Evolutionary conservation across 2,329 filamentous ascomycete species (phyloP).

Genomic region (Allantophomopsis lycopodina): DNA sequence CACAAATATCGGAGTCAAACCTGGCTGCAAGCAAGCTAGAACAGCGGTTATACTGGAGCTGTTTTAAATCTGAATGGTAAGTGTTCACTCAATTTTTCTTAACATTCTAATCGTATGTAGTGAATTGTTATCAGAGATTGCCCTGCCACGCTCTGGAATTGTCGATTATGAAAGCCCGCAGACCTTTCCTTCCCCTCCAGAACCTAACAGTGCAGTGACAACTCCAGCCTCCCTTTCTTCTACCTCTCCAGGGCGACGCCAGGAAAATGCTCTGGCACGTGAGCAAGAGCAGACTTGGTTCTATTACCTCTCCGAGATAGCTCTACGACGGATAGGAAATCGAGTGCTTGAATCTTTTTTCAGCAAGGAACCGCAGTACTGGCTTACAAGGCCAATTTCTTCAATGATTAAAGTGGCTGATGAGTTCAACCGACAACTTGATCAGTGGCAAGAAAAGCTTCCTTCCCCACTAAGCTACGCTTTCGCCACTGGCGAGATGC

Average conservation of each 20-base stretch:
- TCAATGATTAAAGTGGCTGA: slow-evolving; percentile 13
- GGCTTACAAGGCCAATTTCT: slow-evolving; percentile 10
- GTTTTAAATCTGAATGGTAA: slow-evolving; percentile 28
- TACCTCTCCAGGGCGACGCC: too few relatives aligned
- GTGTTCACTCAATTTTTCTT: slow-evolving; percentile 22
- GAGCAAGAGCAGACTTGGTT: slow-evolving; percentile 23
- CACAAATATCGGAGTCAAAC: not conserved
- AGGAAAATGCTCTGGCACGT: slow-evolving; percentile 1
- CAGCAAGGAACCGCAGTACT: slow-evolving; percentile 6
- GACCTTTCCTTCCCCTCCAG: slow-evolving; percentile 17
- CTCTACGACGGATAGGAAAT: slow-evolving; percentile 25
- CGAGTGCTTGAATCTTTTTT: slow-evolving; percentile 23
- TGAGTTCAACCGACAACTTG: slow-evolving; percentile 16
- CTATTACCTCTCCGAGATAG: slow-evolving; percentile 29
- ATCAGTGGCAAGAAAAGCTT: slow-evolving; percentile 14
- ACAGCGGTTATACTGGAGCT: slow-evolving; percentile 27
- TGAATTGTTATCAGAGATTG: too few relatives aligned
- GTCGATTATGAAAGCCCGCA: slow-evolving; percentile 20
- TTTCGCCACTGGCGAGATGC: not conserved
- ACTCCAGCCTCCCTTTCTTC: not conserved
- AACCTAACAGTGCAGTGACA: not conserved
- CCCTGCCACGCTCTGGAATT: slow-evolving; percentile 21
- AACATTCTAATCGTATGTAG: too few relatives aligned
- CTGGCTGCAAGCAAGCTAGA: slow-evolving; percentile 17
- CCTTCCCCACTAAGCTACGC: slow-evolving; percentile 15